A percentile compares a stretch with the other conserved stretches of the same genome.
phyloP scores from a whole-genome alignment of 2,329 filamentous ascomycete genomes.

The Hypoxylon sp. region DNA sequence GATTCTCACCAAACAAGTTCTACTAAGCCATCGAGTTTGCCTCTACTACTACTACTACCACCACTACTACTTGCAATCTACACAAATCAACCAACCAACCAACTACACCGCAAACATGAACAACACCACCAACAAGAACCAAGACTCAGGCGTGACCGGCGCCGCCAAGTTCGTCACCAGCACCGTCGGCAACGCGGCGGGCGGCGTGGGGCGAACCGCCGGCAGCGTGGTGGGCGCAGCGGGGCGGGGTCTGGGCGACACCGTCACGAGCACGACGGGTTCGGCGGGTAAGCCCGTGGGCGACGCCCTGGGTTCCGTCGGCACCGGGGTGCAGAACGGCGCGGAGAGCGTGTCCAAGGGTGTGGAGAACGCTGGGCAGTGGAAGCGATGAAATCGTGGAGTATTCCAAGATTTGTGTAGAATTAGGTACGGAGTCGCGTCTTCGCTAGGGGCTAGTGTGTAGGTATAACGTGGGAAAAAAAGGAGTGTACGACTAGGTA shows the following conservation, averaged over 20 bases:
- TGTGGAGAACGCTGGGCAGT: constrained; percentile 64
- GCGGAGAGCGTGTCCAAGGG: constrained; percentile 61
- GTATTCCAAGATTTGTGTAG: background rate
- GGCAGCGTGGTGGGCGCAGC: constrained; percentile 59
- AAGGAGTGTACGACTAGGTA: no score
- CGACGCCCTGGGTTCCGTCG: constrained; percentile 61
- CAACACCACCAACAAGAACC: constrained; percentile 40
- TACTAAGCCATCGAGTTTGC: background rate
- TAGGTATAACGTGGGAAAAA: no score
- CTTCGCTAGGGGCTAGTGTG: no score
- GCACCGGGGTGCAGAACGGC: constrained; percentile 62
- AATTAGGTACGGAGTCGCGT: no score
- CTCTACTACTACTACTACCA: no score
- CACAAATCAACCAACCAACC: background rate
- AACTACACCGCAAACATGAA: constrained; percentile 46
- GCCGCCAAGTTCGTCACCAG: constrained; percentile 56
- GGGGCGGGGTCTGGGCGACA: constrained; percentile 62
- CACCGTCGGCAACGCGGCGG: constrained; percentile 52
- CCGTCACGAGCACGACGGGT: constrained; percentile 62
- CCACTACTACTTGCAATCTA: background rate
- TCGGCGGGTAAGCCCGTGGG: constrained; percentile 64
- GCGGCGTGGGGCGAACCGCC: constrained; percentile 53
- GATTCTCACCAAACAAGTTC: background rate
- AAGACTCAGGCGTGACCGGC: constrained; percentile 53
- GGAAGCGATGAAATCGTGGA: constrained; percentile 50